Evolutionary conservation across 805 yeast genomes (phyloP), one percentile per base, ranked within the genome.

Genomic region (Lipomyces orientalis): DNA sequence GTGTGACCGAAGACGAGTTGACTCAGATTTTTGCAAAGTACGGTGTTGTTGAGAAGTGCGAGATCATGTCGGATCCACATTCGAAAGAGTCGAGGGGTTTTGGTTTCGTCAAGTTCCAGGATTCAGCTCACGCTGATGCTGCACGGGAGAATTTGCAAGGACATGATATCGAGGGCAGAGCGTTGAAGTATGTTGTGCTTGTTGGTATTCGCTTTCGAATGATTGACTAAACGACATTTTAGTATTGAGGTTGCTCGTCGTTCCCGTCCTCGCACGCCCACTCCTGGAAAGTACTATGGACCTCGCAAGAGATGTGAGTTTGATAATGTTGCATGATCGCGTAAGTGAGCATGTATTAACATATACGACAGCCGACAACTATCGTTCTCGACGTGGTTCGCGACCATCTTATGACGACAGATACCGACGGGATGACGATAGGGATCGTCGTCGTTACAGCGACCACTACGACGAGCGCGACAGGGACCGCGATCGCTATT

Each of bases 61-160:
- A 83, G 68, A 79, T 85, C 61, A 83, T 85, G 82, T 60, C 73
- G 16, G 87, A 85, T 74, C 81, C 83, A 0, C 80, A 75, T 57
- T 79, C 86, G 1, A 77, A 80, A 2, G 80, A 76, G 46, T 79
- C 86, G 10, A 80, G 84, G 66, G 87, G 87, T 0, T 85, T 83
- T 74, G 88, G 87, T 2, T 85, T 85, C 68, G 83, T 85, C 34
- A 78, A 83, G 61, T 83, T 85, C 74, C 75, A 70, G 58, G 75
- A 79, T 16, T 75, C 76, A 16, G 81, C 77, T 12, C 77, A 76
- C 2, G 86, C 85, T 64, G 81, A 79, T 62, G 78, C 78, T n/a
- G 87, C 87, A 0, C 73, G 82, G 10, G 75, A 73, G 35, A 82
- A 78, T 58, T 80, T 84, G 79, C 79, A 81, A 67, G 86, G 86